Evolutionary conservation across 495 filamentous ascomycete genomes (phyloP).

Genomic region (Cryomyces minteri): DNA sequence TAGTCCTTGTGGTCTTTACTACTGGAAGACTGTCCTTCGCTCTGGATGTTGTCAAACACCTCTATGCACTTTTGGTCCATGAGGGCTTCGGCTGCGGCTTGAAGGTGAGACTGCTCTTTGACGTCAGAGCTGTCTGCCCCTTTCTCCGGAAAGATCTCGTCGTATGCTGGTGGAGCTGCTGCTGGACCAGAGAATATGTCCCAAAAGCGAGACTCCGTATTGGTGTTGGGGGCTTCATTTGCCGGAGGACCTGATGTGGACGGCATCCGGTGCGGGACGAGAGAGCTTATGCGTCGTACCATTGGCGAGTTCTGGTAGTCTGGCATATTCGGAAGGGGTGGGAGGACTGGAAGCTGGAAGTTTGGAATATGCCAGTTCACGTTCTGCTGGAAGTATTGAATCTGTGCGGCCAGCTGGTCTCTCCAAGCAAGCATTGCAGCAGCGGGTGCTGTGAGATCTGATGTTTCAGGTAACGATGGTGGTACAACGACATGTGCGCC

Average conservation of each 20-base stretch:
- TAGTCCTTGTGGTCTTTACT: neutral
- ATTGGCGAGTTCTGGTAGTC: conserved; percentile 58
- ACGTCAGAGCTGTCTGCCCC: conserved; percentile 23
- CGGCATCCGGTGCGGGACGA: conserved; percentile 39
- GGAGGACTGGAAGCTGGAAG: conserved; percentile 31
- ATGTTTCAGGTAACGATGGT: neutral
- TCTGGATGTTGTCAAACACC: conserved; percentile 19
- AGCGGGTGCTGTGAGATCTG: conserved; percentile 19
- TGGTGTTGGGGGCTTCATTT: conserved; percentile 6
- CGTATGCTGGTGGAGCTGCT: conserved; percentile 53
- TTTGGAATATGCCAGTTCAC: conserved; percentile 51
- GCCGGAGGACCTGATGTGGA: neutral
- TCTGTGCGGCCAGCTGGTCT: conserved; percentile 56
- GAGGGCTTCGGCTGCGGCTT: conserved; percentile 44
- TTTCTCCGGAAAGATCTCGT: conserved; percentile 53
- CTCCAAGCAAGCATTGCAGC: conserved; percentile 50
- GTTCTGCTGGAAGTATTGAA: conserved; percentile 63
- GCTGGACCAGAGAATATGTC: conserved; percentile 36
- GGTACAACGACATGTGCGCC: neutral
- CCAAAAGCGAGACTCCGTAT: conserved; percentile 41
- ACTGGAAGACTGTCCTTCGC: neutral
- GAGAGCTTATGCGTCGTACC: conserved; percentile 53
- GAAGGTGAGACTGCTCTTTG: conserved; percentile 42
- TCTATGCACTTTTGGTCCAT: conserved; percentile 49
- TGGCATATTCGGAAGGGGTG: conserved; percentile 38